Conservation (phyloP, 148 eudicot genomes). For the Chenopodium berlandieri region DNA sequence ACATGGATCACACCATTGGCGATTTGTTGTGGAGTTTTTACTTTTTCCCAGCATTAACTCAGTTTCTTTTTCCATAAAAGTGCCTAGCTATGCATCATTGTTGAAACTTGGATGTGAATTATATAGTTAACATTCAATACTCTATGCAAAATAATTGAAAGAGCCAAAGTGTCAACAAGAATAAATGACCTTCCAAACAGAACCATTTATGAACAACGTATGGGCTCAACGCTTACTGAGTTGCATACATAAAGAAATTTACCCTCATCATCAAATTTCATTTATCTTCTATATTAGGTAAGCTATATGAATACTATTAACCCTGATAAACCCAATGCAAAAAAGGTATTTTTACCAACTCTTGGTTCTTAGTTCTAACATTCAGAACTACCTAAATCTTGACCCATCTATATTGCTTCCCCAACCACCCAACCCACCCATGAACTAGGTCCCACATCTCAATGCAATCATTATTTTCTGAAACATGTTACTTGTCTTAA, state of each 20-base stretch:
- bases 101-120: background rate
- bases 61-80: background rate
- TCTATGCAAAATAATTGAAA: background rate
- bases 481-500: background rate
- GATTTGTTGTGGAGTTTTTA: background rate
- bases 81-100: background rate
- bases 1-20: background rate
- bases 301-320: background rate
- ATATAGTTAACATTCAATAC: background rate
- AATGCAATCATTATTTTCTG: background rate
- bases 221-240: background rate
- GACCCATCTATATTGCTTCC: background rate
- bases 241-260: background rate
- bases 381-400: conserved; percentile 1
- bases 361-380: background rate
- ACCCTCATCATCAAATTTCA: background rate
- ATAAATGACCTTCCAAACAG: background rate
- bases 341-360: conserved; percentile 12
- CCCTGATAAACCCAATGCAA: background rate
- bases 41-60: background rate
- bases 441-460: background rate
- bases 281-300: background rate
- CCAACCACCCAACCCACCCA: background rate
- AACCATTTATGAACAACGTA: background rate
- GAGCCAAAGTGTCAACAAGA: background rate